Evolutionary conservation across 768 basidiomycete genomes (phyloP).

Genomic region (Lentinula lateritia): DNA sequence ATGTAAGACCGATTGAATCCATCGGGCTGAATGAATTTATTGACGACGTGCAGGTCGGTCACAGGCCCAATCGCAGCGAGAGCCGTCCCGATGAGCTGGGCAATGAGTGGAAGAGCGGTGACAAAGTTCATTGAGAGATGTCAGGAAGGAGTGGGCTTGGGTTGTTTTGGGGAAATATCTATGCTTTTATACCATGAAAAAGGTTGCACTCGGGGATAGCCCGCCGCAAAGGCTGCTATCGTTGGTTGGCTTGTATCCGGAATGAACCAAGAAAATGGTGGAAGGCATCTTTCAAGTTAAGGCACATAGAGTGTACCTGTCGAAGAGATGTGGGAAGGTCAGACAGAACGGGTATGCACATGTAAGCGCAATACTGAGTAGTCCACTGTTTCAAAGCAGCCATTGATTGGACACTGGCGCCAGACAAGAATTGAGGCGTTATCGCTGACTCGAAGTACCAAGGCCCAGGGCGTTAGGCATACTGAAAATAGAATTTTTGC

Average conservation of each 20-base stretch:
- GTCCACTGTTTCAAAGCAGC: background rate
- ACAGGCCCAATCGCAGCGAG: conserved; percentile 18
- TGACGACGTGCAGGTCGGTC: conserved; percentile 18
- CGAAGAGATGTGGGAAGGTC: background rate
- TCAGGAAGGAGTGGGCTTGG: background rate
- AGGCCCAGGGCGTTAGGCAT: too few relatives aligned
- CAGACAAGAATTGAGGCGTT: too few relatives aligned
- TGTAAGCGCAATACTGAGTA: background rate
- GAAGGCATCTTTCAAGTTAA: background rate
- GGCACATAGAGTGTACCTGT: background rate
- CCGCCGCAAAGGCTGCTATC: background rate
- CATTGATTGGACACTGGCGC: background rate
- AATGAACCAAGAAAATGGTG: background rate
- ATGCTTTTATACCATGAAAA: background rate
- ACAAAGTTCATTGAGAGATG: background rate
- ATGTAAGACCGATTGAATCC: conserved; percentile 22
- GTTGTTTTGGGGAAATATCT: background rate
- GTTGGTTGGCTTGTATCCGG: background rate
- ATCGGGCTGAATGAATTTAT: conserved; percentile 24
- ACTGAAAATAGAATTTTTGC: too few relatives aligned
- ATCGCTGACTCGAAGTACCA: background rate
- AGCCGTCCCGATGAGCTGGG: background rate
- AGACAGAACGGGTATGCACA: background rate
- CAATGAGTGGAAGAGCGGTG: background rate
- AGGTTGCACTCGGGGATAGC: background rate